Conservation (phyloP, 768 basidiomycete genomes). For the Podaxis sp. region DNA sequence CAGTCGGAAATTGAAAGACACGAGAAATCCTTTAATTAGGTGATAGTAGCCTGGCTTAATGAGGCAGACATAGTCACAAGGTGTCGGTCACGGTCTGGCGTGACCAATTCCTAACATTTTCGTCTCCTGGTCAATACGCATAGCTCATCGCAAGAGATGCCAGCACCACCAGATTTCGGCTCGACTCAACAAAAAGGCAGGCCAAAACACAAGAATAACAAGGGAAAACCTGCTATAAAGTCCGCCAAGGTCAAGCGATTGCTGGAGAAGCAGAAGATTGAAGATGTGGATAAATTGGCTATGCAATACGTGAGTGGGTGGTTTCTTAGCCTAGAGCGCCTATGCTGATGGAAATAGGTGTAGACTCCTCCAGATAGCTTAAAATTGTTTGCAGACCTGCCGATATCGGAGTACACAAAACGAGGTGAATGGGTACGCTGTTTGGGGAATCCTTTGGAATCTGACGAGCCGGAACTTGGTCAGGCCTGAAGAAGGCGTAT, state of each 20-base stretch:
- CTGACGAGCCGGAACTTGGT: not conserved
- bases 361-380: slow-evolving; percentile 54
- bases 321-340: not conserved
- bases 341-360: slow-evolving; percentile 13
- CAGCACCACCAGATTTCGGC: no score
- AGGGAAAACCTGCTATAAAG: slow-evolving; percentile 16
- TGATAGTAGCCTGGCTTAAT: no score
- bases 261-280: slow-evolving; percentile 48
- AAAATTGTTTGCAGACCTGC: slow-evolving; percentile 70
- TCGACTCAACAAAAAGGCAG: slow-evolving; percentile 13
- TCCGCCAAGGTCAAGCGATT: slow-evolving; percentile 39
- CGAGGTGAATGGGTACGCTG: slow-evolving; percentile 44
- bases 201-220: slow-evolving; percentile 19
- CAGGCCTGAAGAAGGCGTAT: slow-evolving; percentile 84
- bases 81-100: no score
- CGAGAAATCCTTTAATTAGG: no score
- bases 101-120: no score
- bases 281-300: slow-evolving; percentile 46
- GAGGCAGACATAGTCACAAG: no score
- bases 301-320: slow-evolving; percentile 44
- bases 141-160: no score
- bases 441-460: not conserved
- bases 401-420: slow-evolving; percentile 75
- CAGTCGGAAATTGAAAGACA: no score
- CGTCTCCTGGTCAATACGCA: no score